Conservation (phyloP, 2,329 filamentous ascomycete species). For the Curvularia eragrostidis region DNA sequence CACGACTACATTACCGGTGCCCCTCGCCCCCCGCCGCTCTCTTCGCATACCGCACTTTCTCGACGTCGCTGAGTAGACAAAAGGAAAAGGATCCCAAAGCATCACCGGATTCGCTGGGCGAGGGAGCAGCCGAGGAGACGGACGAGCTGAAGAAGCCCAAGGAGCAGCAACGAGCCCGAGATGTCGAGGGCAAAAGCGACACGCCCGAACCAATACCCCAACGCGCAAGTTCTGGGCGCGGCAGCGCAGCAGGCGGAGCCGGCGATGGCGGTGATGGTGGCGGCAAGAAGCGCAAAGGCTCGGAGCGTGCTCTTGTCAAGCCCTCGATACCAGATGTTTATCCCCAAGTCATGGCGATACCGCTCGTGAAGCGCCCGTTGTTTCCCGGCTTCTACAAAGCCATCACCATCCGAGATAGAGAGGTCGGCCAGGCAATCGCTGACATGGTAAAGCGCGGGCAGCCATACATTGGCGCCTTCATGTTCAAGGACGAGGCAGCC, state of each 20-base stretch:
- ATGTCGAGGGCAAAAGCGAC: conserved; percentile 55
- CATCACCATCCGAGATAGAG: conserved; percentile 91
- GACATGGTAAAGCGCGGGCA: conserved; percentile 98
- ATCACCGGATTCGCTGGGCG: conserved; percentile 54
- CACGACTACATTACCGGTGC: conserved; percentile 31
- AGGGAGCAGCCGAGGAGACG: conserved; percentile 49
- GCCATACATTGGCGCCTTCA: conserved; percentile 94
- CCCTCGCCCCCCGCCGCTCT: conserved; percentile 42
- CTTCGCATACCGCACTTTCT: conserved; percentile 47
- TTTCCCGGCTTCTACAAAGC: conserved; percentile 99
- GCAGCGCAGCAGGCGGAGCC: conserved; percentile 63
- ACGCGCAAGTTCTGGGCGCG: conserved; percentile 63
- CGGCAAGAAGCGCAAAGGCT: conserved; percentile 74
- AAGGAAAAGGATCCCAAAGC: conserved; percentile 64
- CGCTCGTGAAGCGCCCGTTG: conserved; percentile 88
- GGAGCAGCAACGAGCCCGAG: conserved; percentile 52
- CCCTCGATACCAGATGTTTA: conserved; percentile 92
- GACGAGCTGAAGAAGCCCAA: conserved; percentile 52
- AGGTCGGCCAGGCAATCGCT: conserved; percentile 88
- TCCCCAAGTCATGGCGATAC: conserved; percentile 96
- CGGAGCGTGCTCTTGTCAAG: conserved; percentile 82
- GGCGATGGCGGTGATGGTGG: conserved; percentile 60
- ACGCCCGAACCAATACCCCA: conserved; percentile 59
- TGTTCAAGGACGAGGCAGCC: conserved; percentile 94
- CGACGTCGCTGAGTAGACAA: conserved; percentile 54